Evolutionary conservation across 768 basidiomycete species (phyloP).

Genomic region (Leccinum barrowsii): DNA sequence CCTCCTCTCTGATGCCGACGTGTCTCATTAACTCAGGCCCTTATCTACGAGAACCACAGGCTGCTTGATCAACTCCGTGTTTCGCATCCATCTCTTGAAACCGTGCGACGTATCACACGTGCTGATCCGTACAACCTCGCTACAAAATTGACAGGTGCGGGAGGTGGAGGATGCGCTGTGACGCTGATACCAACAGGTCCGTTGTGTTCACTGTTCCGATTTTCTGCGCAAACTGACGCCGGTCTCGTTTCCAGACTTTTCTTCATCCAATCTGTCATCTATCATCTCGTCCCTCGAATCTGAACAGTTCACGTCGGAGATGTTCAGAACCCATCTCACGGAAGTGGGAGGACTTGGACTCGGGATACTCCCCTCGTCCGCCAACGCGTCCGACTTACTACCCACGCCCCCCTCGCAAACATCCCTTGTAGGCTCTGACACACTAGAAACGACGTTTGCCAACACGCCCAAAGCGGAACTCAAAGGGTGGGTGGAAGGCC

Average conservation of each 20-base stretch:
- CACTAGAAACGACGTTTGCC: slow-evolving; percentile 24
- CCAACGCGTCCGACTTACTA: slow-evolving; percentile 11
- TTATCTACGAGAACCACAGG: slow-evolving; percentile 87
- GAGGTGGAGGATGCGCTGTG: slow-evolving; percentile 97
- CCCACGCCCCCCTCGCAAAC: slow-evolving; percentile 26
- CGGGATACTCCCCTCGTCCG: slow-evolving; percentile 70
- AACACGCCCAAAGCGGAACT: slow-evolving; percentile 28
- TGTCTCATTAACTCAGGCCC: slow-evolving; percentile 40
- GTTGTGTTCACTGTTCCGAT: slow-evolving; percentile 21
- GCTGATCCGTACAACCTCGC: slow-evolving; percentile 64
- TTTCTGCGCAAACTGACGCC: background rate
- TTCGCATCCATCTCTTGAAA: slow-evolving; percentile 85
- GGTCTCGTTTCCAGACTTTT: slow-evolving; percentile 53
- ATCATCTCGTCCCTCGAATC: slow-evolving; percentile 54
- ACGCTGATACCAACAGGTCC: slow-evolving; percentile 91
- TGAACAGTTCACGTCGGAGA: slow-evolving; percentile 31
- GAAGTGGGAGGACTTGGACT: slow-evolving; percentile 92
- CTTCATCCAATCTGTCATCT: slow-evolving; percentile 50
- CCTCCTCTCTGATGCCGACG: background rate
- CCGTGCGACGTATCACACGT: slow-evolving; percentile 68
- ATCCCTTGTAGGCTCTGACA: slow-evolving; percentile 4
- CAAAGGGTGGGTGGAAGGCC: slow-evolving; percentile 32
- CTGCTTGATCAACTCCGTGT: slow-evolving; percentile 85
- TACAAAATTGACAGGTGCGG: slow-evolving; percentile 97
- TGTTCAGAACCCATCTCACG: slow-evolving; percentile 65